Percentiles rank a stretch among this genome's conserved stretches.
These are phyloP conservation scores for Aleurites moluccanus DNA, from an alignment of 441 rosid genomes.

Conservation along the genomic window DNA sequence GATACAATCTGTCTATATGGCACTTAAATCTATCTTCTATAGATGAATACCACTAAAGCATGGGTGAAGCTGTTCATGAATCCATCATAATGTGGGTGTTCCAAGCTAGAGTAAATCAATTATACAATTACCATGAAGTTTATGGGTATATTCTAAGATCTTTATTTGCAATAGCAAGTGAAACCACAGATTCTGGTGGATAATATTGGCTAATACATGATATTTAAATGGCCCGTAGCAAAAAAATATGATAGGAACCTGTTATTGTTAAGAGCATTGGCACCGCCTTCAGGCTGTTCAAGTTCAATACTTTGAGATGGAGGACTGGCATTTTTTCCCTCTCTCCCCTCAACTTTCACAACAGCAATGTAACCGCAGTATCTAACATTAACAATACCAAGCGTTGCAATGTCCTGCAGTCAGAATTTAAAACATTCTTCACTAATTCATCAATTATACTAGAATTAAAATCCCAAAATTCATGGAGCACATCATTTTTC, in stretches of 20 bases:
- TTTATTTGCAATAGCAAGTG: neutral
- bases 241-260: constrained; percentile 35
- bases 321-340: constrained; percentile 33
- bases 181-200: neutral
- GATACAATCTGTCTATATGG: neutral
- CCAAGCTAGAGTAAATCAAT: constrained; percentile 6
- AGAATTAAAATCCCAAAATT: neutral
- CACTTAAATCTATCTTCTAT: neutral
- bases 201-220: neutral
- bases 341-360: constrained; percentile 49
- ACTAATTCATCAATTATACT: neutral
- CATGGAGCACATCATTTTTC: constrained; percentile 2
- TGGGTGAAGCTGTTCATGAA: neutral
- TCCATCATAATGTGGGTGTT: constrained; percentile 2
- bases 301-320: constrained; percentile 45
- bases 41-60: constrained; percentile 7
- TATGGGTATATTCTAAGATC: neutral
- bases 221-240: neutral
- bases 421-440: constrained; percentile 18
- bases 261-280: constrained; percentile 60
- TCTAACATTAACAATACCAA: constrained; percentile 54
- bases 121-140: neutral
- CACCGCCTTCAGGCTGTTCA: constrained; percentile 72
- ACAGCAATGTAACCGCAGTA: constrained; percentile 56
- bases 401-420: constrained; percentile 55